These are phyloP conservation scores for Iberis amara DNA, from an alignment of 441 rosid species.

Conservation along the genomic window DNA sequence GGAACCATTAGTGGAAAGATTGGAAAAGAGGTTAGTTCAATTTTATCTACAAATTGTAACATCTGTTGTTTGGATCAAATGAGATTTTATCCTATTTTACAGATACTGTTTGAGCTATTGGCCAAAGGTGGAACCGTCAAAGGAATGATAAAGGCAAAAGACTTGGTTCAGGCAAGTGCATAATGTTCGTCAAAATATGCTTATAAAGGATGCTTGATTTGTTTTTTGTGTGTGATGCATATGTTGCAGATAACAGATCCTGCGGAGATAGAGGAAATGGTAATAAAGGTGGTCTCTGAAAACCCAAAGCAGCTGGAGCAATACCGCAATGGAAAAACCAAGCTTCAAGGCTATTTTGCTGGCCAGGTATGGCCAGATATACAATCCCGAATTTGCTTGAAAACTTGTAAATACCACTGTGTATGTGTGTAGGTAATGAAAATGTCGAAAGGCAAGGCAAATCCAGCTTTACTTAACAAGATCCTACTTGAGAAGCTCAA, in stretches of 20 bases:
- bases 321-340: conserved; percentile 76
- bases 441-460: too few relatives aligned
- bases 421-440: too few relatives aligned
- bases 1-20: conserved; percentile 92
- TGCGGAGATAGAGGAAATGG: conserved; percentile 72
- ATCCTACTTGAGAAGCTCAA: too few relatives aligned
- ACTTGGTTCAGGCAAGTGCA: conserved; percentile 68
- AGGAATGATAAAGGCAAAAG: conserved; percentile 70
- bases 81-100: conserved; percentile 19
- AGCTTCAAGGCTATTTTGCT: conserved; percentile 78
- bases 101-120: conserved; percentile 81
- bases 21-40: conserved; percentile 66
- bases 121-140: conserved; percentile 89
- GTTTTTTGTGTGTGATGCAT: too few relatives aligned
- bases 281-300: conserved; percentile 59
- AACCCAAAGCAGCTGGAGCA: conserved; percentile 84
- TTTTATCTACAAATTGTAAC: not conserved
- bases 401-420: too few relatives aligned
- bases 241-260: conserved; percentile 80
- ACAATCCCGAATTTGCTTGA: too few relatives aligned
- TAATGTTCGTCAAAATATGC: too few relatives aligned
- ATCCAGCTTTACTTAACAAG: too few relatives aligned
- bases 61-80: not conserved
- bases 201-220: too few relatives aligned
- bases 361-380: conserved; percentile 61